Base-by-base conservation (phyloP, 495 filamentous ascomycete genomes). In the Aspergillus nanangensis region DNA sequence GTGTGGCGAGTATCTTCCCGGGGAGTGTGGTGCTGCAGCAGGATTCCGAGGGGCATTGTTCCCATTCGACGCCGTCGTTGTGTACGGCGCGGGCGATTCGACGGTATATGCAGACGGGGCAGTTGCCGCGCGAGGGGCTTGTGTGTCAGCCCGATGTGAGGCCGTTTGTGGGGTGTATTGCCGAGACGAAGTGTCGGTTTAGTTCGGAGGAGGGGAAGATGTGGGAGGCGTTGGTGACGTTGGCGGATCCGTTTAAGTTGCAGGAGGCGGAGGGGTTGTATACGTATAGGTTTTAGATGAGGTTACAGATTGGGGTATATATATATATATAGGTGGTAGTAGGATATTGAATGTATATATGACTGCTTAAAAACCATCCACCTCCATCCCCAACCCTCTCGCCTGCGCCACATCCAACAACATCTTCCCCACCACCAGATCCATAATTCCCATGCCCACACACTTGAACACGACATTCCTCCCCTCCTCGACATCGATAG, bases 321-420 rank as follows among this genome's bases (percentile, higher is more conserved):
- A 29, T 29, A 29, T 11, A 29, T 29, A 29, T 29, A 29, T 11
- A 29, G 7, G 5, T 11, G 25, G 11, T 29, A 5, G 25, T 7
- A 29, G 7, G 7, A 29, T 29, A 31, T 5, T 21, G 13, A 31
- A 15, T 15, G 8, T 13, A 5, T 29, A 14, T 3, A 18, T 8
- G 2, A 10, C 9, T 29, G 2, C 14, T 58, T 61, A 90, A 63
- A 92, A 89, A 3, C 80, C 77, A 58, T 83, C 72, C 42, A 96
- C 70, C 38, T 71, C 76, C 27, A 74, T 85, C 9, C 90, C 90
- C 17, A 94, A 50, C 3, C 79, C 78, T 67, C 74, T 78, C 52
- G 82, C 79, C 55, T 69, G 74, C 22, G 89, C 93, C 57, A 92
- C 58, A 49, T 76, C 72, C 32, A 96, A 74, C 44, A 97, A 38